phyloP scores from a whole-genome alignment of 108 stramenopile genomes.

The Fragilaria crotonensis region DNA sequence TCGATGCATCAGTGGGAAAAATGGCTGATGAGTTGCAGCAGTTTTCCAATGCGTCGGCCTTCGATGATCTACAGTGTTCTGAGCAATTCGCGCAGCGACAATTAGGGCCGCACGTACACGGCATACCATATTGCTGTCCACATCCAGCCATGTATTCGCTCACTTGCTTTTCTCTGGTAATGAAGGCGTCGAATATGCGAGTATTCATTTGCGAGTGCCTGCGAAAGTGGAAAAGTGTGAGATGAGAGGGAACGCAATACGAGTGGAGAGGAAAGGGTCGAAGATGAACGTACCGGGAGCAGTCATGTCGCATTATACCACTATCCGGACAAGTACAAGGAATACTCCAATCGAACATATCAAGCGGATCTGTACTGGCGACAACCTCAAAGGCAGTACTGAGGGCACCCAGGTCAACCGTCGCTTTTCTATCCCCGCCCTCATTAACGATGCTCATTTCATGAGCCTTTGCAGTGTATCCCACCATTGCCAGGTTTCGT shows the following conservation, averaged over 20 bases:
- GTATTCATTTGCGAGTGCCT: constrained; percentile 80
- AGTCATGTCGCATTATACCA: constrained; percentile 65
- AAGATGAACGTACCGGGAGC: constrained; percentile 52
- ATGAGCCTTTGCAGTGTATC: constrained; percentile 70
- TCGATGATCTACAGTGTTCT: constrained; percentile 2
- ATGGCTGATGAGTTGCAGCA: background rate
- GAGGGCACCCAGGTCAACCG: constrained; percentile 31
- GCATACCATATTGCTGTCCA: constrained; percentile 41
- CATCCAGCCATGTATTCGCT: constrained; percentile 50
- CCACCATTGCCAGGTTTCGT: constrained; percentile 80
- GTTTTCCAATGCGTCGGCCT: background rate
- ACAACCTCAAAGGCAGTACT: constrained; percentile 48
- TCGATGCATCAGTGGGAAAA: background rate
- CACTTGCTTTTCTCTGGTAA: constrained; percentile 42
- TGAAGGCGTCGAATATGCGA: constrained; percentile 62
- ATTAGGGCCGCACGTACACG: constrained; percentile 42
- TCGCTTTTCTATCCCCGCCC: constrained; percentile 26
- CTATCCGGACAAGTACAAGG: constrained; percentile 81
- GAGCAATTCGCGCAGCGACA: constrained; percentile 41
- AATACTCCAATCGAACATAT: constrained; percentile 65
- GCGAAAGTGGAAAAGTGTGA: background rate
- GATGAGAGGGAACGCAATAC: background rate
- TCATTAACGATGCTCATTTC: constrained; percentile 40
- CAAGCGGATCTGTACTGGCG: constrained; percentile 26
- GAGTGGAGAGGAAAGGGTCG: background rate